Percentiles rank a stretch among this genome's conserved stretches.
phyloP scores from a whole-genome alignment of 1,284 basidiomycete species.

The Tranzscheliella williamsii region DNA sequence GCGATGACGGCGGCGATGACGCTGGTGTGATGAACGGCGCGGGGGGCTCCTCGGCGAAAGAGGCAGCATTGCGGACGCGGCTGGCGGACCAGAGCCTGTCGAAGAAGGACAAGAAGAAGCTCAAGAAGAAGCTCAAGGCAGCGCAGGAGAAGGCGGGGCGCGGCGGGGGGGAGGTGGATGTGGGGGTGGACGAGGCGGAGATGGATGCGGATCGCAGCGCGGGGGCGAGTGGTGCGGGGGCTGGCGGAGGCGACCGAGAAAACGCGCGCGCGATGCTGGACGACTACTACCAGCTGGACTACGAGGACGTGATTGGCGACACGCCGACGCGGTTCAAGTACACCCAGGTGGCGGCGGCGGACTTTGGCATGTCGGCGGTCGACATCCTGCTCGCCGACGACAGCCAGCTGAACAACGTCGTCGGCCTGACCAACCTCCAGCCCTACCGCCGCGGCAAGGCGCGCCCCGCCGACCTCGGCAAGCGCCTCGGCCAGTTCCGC shows the following conservation, averaged over 20 bases:
- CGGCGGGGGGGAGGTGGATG: conserved; percentile 23
- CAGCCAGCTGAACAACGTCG: conserved; percentile 85
- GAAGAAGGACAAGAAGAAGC: conserved; percentile 78
- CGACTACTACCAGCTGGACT: conserved; percentile 84
- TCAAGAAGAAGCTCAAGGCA: conserved; percentile 44
- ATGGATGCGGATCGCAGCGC: conserved; percentile 40
- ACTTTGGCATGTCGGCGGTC: conserved; percentile 75
- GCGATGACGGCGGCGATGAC: no score
- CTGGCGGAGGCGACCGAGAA: no score
- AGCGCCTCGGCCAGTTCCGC: conserved; percentile 76
- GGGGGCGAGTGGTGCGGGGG: not conserved
- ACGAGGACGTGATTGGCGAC: conserved; percentile 93
- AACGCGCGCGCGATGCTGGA: conserved; percentile 81
- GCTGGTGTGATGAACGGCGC: not conserved
- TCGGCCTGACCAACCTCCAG: conserved; percentile 84
- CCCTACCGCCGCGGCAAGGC: conserved; percentile 74
- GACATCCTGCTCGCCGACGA: conserved; percentile 94
- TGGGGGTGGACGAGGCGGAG: conserved; percentile 5
- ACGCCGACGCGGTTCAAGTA: conserved; percentile 94
- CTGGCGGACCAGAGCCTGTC: conserved; percentile 66
- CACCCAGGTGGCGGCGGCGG: conserved; percentile 70
- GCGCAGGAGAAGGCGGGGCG: conserved; percentile 56
- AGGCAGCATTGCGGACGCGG: conserved; percentile 24
- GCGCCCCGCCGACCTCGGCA: conserved; percentile 69
- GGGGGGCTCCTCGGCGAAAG: conserved; percentile 22